A percentile compares a stretch with the other conserved stretches of the same genome.
Conservation (phyloP, 495 filamentous ascomycete genomes). For the Polyplosphaeria fusca region DNA sequence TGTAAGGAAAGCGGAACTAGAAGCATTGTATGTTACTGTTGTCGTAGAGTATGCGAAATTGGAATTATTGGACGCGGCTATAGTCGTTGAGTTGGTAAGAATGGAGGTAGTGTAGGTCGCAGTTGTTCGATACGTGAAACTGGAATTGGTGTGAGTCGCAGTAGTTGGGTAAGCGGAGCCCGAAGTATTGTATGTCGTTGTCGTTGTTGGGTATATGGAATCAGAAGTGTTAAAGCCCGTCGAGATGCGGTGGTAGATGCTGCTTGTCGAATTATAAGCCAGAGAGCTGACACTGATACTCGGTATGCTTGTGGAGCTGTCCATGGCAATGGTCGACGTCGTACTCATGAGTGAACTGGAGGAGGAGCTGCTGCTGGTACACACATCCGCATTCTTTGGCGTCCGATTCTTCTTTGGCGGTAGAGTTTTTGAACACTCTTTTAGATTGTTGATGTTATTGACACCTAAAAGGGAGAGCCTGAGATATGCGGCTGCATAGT, state of each 20-base stretch:
- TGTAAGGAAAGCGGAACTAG: too few species aligned
- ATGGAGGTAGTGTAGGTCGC: too few species aligned
- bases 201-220: not conserved
- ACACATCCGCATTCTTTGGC: not conserved
- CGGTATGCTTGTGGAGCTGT: not conserved
- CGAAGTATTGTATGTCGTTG: not conserved
- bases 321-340: not conserved
- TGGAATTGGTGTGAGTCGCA: too few species aligned
- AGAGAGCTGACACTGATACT: not conserved
- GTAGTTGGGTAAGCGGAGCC: too few species aligned
- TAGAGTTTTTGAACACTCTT: constrained; percentile 19
- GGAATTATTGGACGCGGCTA: too few species aligned
- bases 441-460: constrained; percentile 24
- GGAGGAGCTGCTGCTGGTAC: not conserved
- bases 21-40: too few species aligned
- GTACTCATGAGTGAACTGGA: not conserved
- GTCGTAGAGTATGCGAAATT: too few species aligned
- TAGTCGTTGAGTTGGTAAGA: too few species aligned
- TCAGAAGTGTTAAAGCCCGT: not conserved
- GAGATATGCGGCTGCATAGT: constrained; percentile 18
- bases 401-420: not conserved
- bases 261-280: not conserved
- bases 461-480: constrained; percentile 20
- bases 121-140: too few species aligned
- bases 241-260: not conserved